These are phyloP conservation scores for Dovyalis caffra DNA, from an alignment of 345 rosid genomes.

Conservation along the genomic window DNA sequence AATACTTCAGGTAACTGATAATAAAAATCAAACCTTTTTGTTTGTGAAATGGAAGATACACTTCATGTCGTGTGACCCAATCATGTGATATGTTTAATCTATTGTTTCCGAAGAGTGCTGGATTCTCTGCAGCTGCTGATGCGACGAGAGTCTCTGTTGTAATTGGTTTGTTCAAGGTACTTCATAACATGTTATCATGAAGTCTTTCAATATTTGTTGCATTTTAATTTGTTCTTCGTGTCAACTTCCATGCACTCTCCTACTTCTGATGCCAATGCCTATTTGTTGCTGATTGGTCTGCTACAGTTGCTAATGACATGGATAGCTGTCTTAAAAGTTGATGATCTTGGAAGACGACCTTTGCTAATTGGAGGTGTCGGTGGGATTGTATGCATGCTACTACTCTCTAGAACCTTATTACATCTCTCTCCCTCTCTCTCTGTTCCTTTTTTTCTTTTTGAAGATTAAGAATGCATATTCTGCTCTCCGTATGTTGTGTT, in stretches of 20 bases:
- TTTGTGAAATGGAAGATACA: slow-evolving; percentile 3
- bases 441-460: neutral
- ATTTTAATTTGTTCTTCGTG: neutral
- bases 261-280: neutral
- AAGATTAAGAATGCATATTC: neutral
- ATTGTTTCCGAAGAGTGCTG: slow-evolving; percentile 28
- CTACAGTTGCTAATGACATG: slow-evolving; percentile 32
- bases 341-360: slow-evolving; percentile 37
- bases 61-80: neutral
- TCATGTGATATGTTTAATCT: slow-evolving; percentile 4
- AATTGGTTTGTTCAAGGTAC: slow-evolving; percentile 35
- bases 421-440: neutral
- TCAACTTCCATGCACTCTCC: neutral
- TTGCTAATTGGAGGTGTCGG: slow-evolving; percentile 32
- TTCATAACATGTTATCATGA: neutral
- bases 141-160: slow-evolving; percentile 36
- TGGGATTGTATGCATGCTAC: slow-evolving; percentile 32
- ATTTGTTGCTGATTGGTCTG: neutral
- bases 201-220: neutral
- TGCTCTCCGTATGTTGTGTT: slow-evolving; percentile 7
- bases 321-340: slow-evolving; percentile 35
- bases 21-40: slow-evolving; percentile 8
- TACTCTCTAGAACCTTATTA: neutral
- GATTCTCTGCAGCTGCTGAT: slow-evolving; percentile 36
- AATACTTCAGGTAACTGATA: slow-evolving; percentile 34